A percentile compares a stretch with the other conserved stretches of the same genome.
Conservation (phyloP, 2,329 filamentous ascomycete species). For the Ilyonectria mors-panacis region DNA sequence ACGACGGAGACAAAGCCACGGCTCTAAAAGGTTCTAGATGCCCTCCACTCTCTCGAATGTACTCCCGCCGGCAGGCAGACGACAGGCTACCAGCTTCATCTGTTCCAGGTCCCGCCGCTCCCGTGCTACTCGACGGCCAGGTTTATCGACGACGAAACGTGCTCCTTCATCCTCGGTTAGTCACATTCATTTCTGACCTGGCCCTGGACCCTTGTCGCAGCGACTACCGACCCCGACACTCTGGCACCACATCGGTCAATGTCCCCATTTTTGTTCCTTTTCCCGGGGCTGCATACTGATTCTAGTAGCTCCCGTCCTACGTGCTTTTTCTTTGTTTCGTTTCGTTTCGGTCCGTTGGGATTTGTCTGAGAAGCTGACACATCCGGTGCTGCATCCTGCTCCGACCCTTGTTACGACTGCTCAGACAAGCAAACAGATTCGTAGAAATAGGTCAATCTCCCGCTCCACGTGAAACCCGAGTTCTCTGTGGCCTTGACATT, state of each 20-base stretch:
- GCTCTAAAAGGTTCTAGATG: background rate
- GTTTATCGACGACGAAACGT: background rate
- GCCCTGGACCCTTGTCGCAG: background rate
- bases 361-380: slow-evolving; percentile 18
- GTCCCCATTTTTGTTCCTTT: slow-evolving; percentile 3
- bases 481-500: slow-evolving; percentile 2
- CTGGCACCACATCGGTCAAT: slow-evolving; percentile 13
- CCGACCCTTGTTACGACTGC: background rate
- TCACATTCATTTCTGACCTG: background rate
- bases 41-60: background rate
- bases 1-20: background rate
- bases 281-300: slow-evolving; percentile 10
- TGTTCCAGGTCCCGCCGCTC: slow-evolving; percentile 4
- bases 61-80: background rate
- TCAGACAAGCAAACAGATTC: background rate
- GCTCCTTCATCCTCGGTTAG: background rate
- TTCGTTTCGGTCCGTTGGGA: slow-evolving; percentile 15
- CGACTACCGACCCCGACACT: slow-evolving; percentile 7
- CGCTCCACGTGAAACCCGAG: slow-evolving; percentile 17
- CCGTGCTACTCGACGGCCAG: slow-evolving; percentile 2
- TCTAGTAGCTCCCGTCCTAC: slow-evolving; percentile 10
- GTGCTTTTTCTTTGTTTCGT: slow-evolving; percentile 18
- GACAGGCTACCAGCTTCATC: background rate
- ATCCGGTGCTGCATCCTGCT: background rate
- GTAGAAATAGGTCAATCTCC: slow-evolving; percentile 13